A percentile compares a stretch with the other conserved stretches of the same genome.
These are phyloP conservation scores for Cryphonectria naterciae DNA, from an alignment of 2,329 filamentous ascomycete species.

Conservation along the genomic window DNA sequence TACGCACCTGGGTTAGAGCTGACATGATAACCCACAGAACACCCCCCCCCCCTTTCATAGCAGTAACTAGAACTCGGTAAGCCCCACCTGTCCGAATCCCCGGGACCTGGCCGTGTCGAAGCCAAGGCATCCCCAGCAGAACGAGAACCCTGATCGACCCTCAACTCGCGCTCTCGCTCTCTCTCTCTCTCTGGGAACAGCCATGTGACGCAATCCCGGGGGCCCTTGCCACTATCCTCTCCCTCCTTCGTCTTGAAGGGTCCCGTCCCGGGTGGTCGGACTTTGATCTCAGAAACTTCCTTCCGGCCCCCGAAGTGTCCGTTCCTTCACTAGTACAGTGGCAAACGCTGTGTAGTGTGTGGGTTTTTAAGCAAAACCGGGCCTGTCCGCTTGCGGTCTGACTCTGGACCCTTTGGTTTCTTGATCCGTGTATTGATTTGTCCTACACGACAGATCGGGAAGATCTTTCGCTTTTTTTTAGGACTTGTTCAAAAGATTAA, in stretches of 20 bases:
- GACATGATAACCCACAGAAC: neutral
- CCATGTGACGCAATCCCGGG: conserved; percentile 5
- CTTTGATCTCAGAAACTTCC: neutral
- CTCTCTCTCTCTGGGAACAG: neutral
- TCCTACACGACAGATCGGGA: neutral
- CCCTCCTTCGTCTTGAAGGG: neutral
- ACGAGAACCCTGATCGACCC: neutral
- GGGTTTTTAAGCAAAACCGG: neutral
- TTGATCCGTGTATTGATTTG: neutral
- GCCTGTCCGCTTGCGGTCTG: neutral
- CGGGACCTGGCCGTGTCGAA: neutral
- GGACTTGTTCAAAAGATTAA: neutral
- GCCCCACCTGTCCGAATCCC: conserved; percentile 13
- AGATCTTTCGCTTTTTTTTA: neutral
- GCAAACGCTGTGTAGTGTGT: too few species aligned
- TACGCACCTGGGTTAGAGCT: neutral
- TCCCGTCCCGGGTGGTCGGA: neutral
- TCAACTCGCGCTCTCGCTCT: neutral
- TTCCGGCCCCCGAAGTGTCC: neutral
- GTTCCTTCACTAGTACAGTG: too few species aligned
- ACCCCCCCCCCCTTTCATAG: neutral
- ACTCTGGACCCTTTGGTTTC: neutral
- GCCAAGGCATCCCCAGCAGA: neutral
- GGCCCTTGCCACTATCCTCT: neutral
- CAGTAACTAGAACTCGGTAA: conserved; percentile 8